phyloP scores from a whole-genome alignment of 2,329 filamentous ascomycete species.

The Monosporascus sp. region DNA sequence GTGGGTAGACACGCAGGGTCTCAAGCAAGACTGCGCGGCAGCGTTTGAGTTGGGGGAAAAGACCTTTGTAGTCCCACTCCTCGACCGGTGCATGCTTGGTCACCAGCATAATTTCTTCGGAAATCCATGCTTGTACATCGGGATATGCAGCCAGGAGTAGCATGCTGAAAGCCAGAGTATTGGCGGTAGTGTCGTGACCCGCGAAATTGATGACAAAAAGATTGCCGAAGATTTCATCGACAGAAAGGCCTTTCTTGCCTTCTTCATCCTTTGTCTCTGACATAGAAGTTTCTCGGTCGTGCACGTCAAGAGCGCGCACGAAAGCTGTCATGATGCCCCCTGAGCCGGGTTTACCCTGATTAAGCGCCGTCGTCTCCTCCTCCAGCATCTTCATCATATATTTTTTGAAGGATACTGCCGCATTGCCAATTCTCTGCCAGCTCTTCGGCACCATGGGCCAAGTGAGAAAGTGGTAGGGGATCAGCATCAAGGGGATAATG shows the following conservation, averaged over 20 bases:
- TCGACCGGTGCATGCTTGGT: conserved; percentile 1
- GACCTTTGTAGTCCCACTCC: conserved; percentile 11
- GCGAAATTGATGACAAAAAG: conserved; percentile 27
- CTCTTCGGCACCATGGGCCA: conserved; percentile 7
- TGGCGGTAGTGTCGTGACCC: conserved; percentile 24
- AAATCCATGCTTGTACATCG: conserved; percentile 11
- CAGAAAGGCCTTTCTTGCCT: conserved; percentile 11
- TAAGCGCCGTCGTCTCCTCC: conserved; percentile 12
- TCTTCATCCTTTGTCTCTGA: neutral
- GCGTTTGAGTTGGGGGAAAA: conserved; percentile 16
- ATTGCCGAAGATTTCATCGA: conserved; percentile 21
- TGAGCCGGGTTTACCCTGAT: conserved; percentile 15
- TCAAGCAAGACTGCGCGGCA: conserved; percentile 16
- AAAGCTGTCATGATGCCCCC: conserved; percentile 18
- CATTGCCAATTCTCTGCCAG: conserved; percentile 12
- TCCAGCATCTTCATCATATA: conserved; percentile 20
- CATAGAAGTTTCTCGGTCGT: neutral
- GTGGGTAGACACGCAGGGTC: conserved; percentile 4
- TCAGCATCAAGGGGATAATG: conserved; percentile 19
- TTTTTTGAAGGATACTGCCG: conserved; percentile 13
- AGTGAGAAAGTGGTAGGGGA: conserved; percentile 7
- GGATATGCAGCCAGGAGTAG: conserved; percentile 16
- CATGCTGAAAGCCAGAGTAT: conserved; percentile 14
- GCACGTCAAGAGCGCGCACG: conserved; percentile 13
- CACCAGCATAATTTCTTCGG: conserved; percentile 8